Evolutionary conservation across 441 rosid genomes (phyloP), one percentile per base, ranked within the genome.

Genomic region (Syzygium malaccense): DNA sequence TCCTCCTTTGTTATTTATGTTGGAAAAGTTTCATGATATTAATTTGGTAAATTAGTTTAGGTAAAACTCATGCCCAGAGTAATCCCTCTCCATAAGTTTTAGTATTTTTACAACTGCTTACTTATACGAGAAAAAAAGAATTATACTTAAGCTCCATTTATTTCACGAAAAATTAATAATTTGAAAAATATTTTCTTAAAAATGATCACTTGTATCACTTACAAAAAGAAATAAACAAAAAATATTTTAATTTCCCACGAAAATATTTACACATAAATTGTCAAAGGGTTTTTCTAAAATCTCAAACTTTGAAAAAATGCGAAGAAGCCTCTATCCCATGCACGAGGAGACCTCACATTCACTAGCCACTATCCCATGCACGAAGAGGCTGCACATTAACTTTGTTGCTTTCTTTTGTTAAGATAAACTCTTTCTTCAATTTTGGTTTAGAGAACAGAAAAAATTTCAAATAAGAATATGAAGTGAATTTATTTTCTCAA

Each of bases 181-280:
- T 25, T 10, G 13, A 57, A 57, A 57, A 23, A 1, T 57, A 57
- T 10, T 57, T 57, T 25, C 0, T 57, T 4, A 57, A 58, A 58
- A 58, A 26, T 0, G 5, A 26, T 58, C 13, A 0, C 13, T 3
- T 26, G 1, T 2, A 58, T 58, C 4, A 0, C 13, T 58, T 58
- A 26, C 4, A 58, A 58, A 58, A 58, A 12, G 7, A 58, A 58
- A 58, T 58, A 3, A 26, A 58, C 13, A 0, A 26, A 57, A 23
- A 4, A 4, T 1, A 3, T 25, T 57, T 57, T 26, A 15, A 58
- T 0, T 58, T 0, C 26, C 11, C 4, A 26, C 0, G 0, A 58
- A 58, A 58, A 26, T 26, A 0, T 58, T 26, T 58, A 58, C 4
- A 25, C 5, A 57, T 23, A 57, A 25, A 12, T 3, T 5, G 5